Conservation (phyloP, 192 early-diverging fungal genomes). For the Backusella psychrophila region DNA sequence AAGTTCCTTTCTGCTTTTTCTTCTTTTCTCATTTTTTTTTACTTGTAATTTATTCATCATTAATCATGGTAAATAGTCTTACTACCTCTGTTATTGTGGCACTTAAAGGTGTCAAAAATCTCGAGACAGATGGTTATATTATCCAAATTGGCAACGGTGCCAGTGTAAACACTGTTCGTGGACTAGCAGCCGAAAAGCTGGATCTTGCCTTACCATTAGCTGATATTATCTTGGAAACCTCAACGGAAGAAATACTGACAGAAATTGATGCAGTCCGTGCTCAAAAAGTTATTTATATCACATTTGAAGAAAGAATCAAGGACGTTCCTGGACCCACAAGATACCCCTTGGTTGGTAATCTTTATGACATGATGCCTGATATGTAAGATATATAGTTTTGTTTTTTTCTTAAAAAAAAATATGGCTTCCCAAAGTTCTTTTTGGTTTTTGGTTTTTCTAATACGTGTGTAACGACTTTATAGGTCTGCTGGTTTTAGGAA, state of each 20-base stretch:
- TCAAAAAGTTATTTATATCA: conserved; percentile 20
- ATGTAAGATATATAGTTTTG: conserved; percentile 10
- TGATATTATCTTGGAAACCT: conserved; percentile 16
- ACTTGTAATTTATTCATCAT: neutral
- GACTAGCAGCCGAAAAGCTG: conserved; percentile 20
- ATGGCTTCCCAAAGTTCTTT: neutral
- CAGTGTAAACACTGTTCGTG: conserved; percentile 16
- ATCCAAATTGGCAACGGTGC: conserved; percentile 18
- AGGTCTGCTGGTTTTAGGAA: conserved; percentile 8
- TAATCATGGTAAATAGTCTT: neutral
- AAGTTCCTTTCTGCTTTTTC: neutral
- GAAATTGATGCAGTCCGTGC: conserved; percentile 12
- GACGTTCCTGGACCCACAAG: conserved; percentile 1
- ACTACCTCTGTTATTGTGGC: conserved; percentile 23
- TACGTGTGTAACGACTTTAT: neutral
- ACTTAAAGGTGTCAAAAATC: conserved; percentile 13
- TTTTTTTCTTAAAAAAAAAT: neutral
- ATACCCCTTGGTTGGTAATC: conserved; percentile 15
- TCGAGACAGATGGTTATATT: conserved; percentile 22
- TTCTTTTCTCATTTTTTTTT: neutral
- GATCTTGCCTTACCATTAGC: neutral
- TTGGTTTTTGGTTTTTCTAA: neutral
- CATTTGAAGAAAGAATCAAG: conserved; percentile 17
- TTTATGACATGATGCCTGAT: conserved; percentile 20
- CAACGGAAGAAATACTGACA: neutral